These are phyloP conservation scores for Zygoascus tannicola DNA, from an alignment of 805 yeast genomes.

Conservation along the genomic window DNA sequence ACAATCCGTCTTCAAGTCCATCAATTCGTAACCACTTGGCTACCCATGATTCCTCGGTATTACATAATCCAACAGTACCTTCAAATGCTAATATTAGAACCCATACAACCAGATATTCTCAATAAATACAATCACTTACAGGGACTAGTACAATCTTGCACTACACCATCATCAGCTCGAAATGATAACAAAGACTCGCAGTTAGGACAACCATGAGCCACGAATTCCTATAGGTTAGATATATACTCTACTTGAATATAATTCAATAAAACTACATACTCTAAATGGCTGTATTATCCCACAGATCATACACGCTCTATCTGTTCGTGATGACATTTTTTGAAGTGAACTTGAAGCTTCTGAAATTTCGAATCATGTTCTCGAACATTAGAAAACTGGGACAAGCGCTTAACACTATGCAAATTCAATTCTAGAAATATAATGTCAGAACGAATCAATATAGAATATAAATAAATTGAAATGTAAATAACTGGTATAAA, in stretches of 20 bases:
- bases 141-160: slow-evolving; percentile 90
- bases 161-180: slow-evolving; percentile 70
- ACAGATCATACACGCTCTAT: slow-evolving; percentile 96
- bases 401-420: no score
- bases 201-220: slow-evolving; percentile 88
- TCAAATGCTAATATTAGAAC: slow-evolving; percentile 49
- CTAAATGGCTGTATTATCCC: slow-evolving; percentile 79
- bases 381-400: no score
- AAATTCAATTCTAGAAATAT: no score
- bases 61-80: slow-evolving; percentile 86
- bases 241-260: not conserved
- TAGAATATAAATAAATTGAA: no score
- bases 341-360: not conserved
- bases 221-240: slow-evolving; percentile 40
- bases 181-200: slow-evolving; percentile 82
- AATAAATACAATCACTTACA: slow-evolving; percentile 24
- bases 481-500: no score
- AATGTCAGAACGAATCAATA: not conserved
- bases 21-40: slow-evolving; percentile 93
- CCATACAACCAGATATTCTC: not conserved
- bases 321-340: slow-evolving; percentile 45
- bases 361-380: no score
- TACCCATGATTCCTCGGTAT: slow-evolving; percentile 78
- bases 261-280: slow-evolving; percentile 29
- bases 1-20: slow-evolving; percentile 72